Evolutionary conservation across 495 filamentous ascomycete genomes (phyloP).

Genomic region (Neurospora tetrasperma): DNA sequence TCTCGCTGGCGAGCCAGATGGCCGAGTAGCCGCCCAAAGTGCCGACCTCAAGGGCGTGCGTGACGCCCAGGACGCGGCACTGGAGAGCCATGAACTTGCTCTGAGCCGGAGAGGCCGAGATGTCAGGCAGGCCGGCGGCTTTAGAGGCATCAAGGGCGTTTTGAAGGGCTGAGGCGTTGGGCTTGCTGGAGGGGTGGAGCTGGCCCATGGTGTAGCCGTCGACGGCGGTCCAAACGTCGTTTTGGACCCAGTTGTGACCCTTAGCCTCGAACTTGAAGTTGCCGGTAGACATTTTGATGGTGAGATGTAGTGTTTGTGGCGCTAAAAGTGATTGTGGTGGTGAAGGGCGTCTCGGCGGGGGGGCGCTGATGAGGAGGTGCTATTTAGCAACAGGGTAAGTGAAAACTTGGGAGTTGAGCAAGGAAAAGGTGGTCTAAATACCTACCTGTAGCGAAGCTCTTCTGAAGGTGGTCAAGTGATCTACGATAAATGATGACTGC

Average conservation of each 20-base stretch:
- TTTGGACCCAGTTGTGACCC: not conserved
- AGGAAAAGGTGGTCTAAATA: not conserved
- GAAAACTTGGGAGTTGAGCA: not conserved
- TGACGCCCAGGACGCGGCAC: conserved; percentile 25
- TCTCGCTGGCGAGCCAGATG: conserved; percentile 38
- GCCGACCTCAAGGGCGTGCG: conserved; percentile 40
- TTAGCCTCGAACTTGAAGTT: not conserved
- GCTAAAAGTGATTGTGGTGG: not conserved
- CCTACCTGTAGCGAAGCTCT: not conserved
- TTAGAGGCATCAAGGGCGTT: conserved; percentile 13
- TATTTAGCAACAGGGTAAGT: not conserved
- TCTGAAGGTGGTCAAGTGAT: not conserved
- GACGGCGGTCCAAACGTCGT: conserved; percentile 11
- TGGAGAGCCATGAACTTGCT: conserved; percentile 36
- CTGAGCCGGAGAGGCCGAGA: conserved; percentile 28
- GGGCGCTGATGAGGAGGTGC: not conserved
- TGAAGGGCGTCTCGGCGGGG: not conserved
- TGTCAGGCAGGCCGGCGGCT: conserved; percentile 21
- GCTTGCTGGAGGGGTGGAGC: conserved; percentile 10
- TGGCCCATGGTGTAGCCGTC: conserved; percentile 14
- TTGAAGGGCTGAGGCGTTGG: conserved; percentile 11
- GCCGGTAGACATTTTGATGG: not conserved
- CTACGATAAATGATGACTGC: not conserved
- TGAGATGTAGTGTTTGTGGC: not conserved
- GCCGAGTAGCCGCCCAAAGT: conserved; percentile 42